Evolutionary conservation across 2,329 filamentous ascomycete species (phyloP), one percentile per base, ranked within the genome.

Genomic region (Beauveria sp.): DNA sequence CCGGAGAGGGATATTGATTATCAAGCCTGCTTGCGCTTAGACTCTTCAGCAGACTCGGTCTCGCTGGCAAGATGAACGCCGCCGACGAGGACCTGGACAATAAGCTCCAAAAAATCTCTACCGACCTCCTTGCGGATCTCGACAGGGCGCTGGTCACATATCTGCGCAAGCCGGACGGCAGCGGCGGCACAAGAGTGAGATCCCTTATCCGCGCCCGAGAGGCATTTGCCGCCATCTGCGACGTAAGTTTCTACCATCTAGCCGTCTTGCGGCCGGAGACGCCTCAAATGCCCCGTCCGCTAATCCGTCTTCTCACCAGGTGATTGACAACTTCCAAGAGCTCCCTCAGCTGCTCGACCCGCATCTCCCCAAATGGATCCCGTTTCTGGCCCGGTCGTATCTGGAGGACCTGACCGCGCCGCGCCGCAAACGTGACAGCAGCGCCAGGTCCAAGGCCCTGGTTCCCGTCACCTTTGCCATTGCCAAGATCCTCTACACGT

Each of bases 261-360:
- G 26, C 22, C 10, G 28, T 46, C 45, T 53, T 18, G 62, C 49
- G 20, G 5, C 20, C 45, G 16, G 16, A 50, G 7, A 28, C 16
- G 4, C 16, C 22, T 3, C 10, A 3, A 18, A 43, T 3, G 6
- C 5, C 30, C 30, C 6, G 18, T 9, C n/a, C 49, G 20, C 49
- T 66, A 67, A 30, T 66, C 62, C 18, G 10, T 45, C 26, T 63
- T 61, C 50, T 78, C 9, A n/a, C 43, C 40, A 81, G 78, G 72
- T 83, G 5, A 84, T 99, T 55, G 92, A 97, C 67, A 86, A 89
- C 2, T 99, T 98, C 67, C 93, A 98, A 79, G 93, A 97, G 78
- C 88, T 96, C 66, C 95, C 95, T 20, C 95, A 99, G 72, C 82
- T 98, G 45, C 83, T 99, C 28, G 95, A 99, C 74, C 85, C 91